phyloP scores from a whole-genome alignment of 148 eudicot genomes.

The Chenopodium suecicum region DNA sequence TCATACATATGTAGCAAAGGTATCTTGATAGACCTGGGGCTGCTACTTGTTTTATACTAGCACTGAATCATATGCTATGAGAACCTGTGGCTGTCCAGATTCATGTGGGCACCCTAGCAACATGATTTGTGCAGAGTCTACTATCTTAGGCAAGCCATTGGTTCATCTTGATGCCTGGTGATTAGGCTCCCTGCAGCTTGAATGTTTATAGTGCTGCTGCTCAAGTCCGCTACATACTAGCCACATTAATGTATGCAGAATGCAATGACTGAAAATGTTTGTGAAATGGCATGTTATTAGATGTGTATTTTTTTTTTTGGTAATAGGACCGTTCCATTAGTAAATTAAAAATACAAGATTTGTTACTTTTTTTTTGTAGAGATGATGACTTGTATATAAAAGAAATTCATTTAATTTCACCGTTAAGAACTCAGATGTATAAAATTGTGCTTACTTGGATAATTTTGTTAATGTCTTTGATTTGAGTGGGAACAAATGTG shows the following conservation, averaged over 20 bases:
- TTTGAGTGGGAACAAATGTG: no score
- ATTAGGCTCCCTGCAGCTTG: neutral
- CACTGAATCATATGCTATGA: neutral
- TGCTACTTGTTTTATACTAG: neutral
- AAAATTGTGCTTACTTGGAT: no score
- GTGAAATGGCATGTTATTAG: neutral
- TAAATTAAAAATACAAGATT: constrained; percentile 1
- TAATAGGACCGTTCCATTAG: neutral
- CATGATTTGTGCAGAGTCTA: neutral
- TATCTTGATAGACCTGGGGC: neutral
- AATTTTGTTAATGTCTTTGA: no score
- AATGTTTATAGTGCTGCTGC: neutral
- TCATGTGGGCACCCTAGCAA: neutral
- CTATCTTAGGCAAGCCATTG: neutral
- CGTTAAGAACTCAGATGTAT: neutral
- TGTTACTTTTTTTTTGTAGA: neutral
- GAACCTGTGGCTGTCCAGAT: neutral
- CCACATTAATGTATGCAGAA: neutral
- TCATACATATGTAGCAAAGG: neutral
- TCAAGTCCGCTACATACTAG: neutral
- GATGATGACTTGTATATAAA: neutral
- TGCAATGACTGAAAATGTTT: neutral
- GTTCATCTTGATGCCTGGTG: neutral
- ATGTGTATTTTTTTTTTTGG: neutral
- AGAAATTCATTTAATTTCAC: neutral